Base-by-base conservation (phyloP, 176 grass and related monocot species). In the Bonia amplexicaulis region DNA sequence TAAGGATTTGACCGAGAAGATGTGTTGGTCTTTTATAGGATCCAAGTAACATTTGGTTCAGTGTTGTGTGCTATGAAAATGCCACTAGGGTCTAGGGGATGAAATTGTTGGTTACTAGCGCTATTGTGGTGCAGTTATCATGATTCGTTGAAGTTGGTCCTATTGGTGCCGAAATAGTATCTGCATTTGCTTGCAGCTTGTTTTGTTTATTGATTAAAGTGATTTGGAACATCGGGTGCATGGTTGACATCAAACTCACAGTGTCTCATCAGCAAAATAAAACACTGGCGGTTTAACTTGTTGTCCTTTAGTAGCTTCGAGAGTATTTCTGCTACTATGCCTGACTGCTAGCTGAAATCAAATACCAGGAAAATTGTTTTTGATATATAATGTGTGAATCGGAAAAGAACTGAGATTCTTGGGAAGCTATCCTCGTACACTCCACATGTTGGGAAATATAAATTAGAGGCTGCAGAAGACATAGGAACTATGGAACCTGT, bases 401-500 rank as follows among this genome's bases (percentile, higher is more conserved):
- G 44, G 17, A 61, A 69, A 69, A 55, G 26, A 16, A 6, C 22
- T 62, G 14, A 60, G 6, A 52, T 39, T 74, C 74, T 49, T 80
- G 44, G 12, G 8, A 33, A 54, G 22, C 45, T 75, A 11, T 40
- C 41, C 22, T 82, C 23, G 0, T 73, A 66, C 55, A 80, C 47
- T 47, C 11, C 44, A 74, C 15, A 57, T 46, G 51, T 31, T 82
- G 33, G 15, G 42, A 25, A 59, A 59, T 82, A n/a, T 71, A 41
- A 53, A 82, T 39, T 82, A 17, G n/a, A 27, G 33, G 49, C 33
- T 82, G 33, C 37, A 82, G 41, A 82, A 82, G 31, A 71, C 41
- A 70, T n/a, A 5, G 35, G 54, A 37, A 58, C 63, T 22, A 26
- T 82, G n/a, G 6, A 71, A 59, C 14, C 31, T 71, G 7, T 70